Percentiles rank a stretch among this genome's conserved stretches.
phyloP scores from a whole-genome alignment of 192 early-diverging fungal species.

The Entomortierella beljakovae region DNA sequence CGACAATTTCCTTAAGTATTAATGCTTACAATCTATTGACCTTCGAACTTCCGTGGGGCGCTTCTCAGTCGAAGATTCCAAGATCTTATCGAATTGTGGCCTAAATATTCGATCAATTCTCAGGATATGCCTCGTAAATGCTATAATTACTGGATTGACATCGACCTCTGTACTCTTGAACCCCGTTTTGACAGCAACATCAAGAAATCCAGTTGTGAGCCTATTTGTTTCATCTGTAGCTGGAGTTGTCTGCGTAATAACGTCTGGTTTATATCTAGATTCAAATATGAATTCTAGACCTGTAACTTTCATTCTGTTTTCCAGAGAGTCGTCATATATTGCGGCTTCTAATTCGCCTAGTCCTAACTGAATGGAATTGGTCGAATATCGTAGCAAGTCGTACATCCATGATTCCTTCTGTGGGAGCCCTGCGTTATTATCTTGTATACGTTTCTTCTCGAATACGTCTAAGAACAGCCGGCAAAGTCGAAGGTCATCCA shows the following conservation, averaged over 20 bases:
- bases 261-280: conserved; percentile 50
- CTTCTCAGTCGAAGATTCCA: conserved; percentile 14
- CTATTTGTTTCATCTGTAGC: conserved; percentile 17
- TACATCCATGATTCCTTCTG: conserved; percentile 42
- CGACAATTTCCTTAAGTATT: background rate
- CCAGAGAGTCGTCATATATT: conserved; percentile 61
- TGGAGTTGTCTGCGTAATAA: conserved; percentile 4
- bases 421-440: background rate
- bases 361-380: conserved; percentile 51
- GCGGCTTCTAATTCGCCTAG: conserved; percentile 57
- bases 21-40: conserved; percentile 36
- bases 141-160: conserved; percentile 64
- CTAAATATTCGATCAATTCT: conserved; percentile 66
- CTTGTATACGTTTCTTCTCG: conserved; percentile 37
- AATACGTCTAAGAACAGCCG: conserved; percentile 63
- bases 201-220: conserved; percentile 53
- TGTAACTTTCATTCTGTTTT: conserved; percentile 59
- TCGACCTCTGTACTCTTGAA: conserved; percentile 55
- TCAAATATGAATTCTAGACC: conserved; percentile 55
- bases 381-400: conserved; percentile 39
- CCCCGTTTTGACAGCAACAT: conserved; percentile 53
- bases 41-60: conserved; percentile 22
- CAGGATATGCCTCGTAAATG: conserved; percentile 67
- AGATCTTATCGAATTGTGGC: conserved; percentile 38
- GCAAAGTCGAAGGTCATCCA: conserved; percentile 58